These are phyloP conservation scores for Circinella minor DNA, from an alignment of 371 early-diverging fungal species.

Conservation along the genomic window DNA sequence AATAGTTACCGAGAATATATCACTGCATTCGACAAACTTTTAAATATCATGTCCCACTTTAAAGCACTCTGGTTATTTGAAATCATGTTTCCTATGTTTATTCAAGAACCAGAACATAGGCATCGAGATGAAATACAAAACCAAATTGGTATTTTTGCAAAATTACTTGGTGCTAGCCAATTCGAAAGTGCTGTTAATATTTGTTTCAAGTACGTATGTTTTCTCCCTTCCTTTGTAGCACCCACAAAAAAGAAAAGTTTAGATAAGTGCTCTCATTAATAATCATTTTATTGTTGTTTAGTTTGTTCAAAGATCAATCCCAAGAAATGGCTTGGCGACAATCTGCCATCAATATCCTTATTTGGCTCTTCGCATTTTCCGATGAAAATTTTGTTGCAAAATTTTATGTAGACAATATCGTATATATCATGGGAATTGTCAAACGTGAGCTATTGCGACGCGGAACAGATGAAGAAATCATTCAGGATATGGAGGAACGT, in stretches of 20 bases:
- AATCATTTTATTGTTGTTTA: constrained; percentile 8
- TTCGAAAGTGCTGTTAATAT: constrained; percentile 42
- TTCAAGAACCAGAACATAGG: constrained; percentile 58
- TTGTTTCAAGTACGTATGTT: constrained; percentile 50
- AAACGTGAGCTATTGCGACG: constrained; percentile 29
- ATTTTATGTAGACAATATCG: constrained; percentile 56
- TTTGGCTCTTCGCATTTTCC: constrained; percentile 51
- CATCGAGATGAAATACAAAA: constrained; percentile 49
- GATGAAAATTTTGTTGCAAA: constrained; percentile 42
- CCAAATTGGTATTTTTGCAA: constrained; percentile 42
- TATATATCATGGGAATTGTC: constrained; percentile 47
- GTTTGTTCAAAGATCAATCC: constrained; percentile 44
- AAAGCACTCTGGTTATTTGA: constrained; percentile 55
- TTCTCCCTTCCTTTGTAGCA: no score
- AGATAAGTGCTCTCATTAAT: no score
- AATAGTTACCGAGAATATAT: constrained; percentile 60
- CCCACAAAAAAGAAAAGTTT: no score
- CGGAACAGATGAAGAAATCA: constrained; percentile 36
- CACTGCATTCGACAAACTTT: constrained; percentile 52
- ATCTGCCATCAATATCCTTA: constrained; percentile 49
- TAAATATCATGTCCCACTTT: constrained; percentile 49
- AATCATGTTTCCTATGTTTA: constrained; percentile 53
- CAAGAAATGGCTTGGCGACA: constrained; percentile 40
- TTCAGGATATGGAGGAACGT: constrained; percentile 50
- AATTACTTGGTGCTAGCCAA: constrained; percentile 38